Evolutionary conservation across 108 stramenopile genomes (phyloP).

Genomic region (Nitzschia sp.): DNA sequence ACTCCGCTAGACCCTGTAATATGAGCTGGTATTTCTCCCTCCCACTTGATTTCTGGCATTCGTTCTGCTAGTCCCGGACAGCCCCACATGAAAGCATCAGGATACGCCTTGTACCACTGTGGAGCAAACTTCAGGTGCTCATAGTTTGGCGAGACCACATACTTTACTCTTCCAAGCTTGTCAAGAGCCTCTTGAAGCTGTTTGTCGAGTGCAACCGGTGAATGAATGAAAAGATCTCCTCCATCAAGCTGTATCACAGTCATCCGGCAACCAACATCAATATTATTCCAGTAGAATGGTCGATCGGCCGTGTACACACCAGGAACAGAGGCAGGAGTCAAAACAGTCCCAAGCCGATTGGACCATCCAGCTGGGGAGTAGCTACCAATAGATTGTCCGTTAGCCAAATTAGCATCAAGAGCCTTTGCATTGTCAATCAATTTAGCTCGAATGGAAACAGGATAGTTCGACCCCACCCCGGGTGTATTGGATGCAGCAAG

Average conservation of each 20-base stretch:
- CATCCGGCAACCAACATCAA: constrained; percentile 87
- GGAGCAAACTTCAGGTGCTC: constrained; percentile 82
- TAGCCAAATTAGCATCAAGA: constrained; percentile 18
- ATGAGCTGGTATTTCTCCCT: constrained; percentile 62
- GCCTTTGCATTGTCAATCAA: constrained; percentile 23
- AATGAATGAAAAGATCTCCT: constrained; percentile 69
- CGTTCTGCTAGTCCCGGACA: constrained; percentile 73
- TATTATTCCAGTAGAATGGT: constrained; percentile 83
- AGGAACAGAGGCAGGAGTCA: constrained; percentile 63
- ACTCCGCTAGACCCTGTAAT: background rate
- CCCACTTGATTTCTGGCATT: constrained; percentile 56
- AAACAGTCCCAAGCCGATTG: constrained; percentile 56
- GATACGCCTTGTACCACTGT: constrained; percentile 63
- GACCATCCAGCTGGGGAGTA: constrained; percentile 51
- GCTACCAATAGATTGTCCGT: constrained; percentile 25
- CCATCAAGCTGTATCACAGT: constrained; percentile 59
- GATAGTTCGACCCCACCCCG: background rate
- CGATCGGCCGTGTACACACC: constrained; percentile 78
- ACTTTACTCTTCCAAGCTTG: constrained; percentile 63
- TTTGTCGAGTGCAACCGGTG: constrained; percentile 63
- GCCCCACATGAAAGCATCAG: constrained; percentile 78
- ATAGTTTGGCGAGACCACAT: constrained; percentile 84
- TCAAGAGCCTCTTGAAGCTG: constrained; percentile 48
- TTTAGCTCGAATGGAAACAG: background rate
- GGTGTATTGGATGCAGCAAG: background rate